Evolutionary conservation across 139 green algal genomes (phyloP).

Genomic region (Picochlorum sp.): DNA sequence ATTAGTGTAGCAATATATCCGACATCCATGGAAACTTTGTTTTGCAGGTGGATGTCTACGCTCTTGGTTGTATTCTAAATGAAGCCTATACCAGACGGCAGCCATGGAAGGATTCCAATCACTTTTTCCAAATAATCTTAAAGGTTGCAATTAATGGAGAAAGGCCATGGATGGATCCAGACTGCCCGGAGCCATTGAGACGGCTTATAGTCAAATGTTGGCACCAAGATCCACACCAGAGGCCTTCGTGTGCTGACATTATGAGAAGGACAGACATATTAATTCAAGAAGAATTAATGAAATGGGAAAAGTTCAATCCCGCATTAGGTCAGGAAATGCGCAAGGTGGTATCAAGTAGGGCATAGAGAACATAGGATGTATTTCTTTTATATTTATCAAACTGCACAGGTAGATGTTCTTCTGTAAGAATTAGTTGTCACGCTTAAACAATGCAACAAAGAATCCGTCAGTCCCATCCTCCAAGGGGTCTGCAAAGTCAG

Average conservation of each 20-base stretch:
- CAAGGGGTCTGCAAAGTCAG: slow-evolving; percentile 52
- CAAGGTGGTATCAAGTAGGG: not conserved
- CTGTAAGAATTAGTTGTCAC: too few species aligned
- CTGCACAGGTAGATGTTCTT: too few species aligned
- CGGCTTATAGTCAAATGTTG: slow-evolving; percentile 45
- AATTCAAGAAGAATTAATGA: slow-evolving; percentile 27
- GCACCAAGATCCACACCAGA: slow-evolving; percentile 42
- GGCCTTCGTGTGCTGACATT: slow-evolving; percentile 47
- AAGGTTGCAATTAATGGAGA: slow-evolving; percentile 43
- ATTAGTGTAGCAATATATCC: not conserved
- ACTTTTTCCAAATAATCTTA: slow-evolving; percentile 53
- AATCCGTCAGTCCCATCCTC: slow-evolving; percentile 80
- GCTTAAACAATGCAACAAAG: slow-evolving; percentile 81
- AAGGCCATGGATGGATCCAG: slow-evolving; percentile 32
- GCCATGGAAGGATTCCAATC: slow-evolving; percentile 29
- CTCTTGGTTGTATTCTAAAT: slow-evolving; percentile 45
- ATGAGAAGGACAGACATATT: slow-evolving; percentile 24
- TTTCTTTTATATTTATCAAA: not conserved
- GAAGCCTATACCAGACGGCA: slow-evolving; percentile 36
- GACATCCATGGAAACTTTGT: too few species aligned
- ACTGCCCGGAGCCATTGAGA: slow-evolving; percentile 30
- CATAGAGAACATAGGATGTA: not conserved
- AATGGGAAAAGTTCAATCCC: slow-evolving; percentile 9
- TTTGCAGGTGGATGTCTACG: slow-evolving; percentile 51
- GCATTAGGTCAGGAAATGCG: too few species aligned